A percentile compares a stretch with the other conserved stretches of the same genome.
Conservation (phyloP, 148 eudicot genomes). For the Chenopodium album region DNA sequence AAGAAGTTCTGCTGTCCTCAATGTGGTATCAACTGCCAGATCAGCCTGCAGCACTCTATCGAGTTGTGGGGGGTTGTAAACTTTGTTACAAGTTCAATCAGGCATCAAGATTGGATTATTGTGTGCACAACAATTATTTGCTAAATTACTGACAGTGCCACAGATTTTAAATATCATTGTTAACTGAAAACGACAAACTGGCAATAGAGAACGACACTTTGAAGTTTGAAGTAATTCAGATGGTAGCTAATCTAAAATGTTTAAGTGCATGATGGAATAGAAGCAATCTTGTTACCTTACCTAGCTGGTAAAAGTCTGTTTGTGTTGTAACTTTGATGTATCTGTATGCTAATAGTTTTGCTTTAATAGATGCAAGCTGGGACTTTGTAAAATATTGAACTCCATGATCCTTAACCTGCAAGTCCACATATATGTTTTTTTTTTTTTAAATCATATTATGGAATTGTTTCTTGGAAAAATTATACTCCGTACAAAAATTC, state of each 20-base stretch:
- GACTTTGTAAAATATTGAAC: not conserved
- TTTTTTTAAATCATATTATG: not conserved
- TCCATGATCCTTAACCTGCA: not conserved
- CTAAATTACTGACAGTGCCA: not conserved
- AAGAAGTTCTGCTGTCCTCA: no score
- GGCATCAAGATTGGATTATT: not conserved
- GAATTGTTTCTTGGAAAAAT: not conserved
- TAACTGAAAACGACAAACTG: not conserved
- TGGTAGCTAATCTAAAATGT: not conserved
- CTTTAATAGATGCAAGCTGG: not conserved
- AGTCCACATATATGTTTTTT: not conserved
- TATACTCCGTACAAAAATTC: no score
- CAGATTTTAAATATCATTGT: no score
- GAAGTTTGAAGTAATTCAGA: not conserved
- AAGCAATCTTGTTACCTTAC: not conserved
- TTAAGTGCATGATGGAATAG: not conserved
- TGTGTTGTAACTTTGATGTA: not conserved
- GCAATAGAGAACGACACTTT: not conserved
- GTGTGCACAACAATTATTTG: not conserved
- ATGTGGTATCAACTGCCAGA: no score
- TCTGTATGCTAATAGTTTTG: not conserved
- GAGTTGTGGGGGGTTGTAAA: not conserved
- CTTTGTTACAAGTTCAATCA: not conserved
- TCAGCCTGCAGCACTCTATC: no score
- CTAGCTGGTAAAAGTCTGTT: not conserved